phyloP scores from a whole-genome alignment of 2,329 filamentous ascomycete species.

The Mariannaea elegans region DNA sequence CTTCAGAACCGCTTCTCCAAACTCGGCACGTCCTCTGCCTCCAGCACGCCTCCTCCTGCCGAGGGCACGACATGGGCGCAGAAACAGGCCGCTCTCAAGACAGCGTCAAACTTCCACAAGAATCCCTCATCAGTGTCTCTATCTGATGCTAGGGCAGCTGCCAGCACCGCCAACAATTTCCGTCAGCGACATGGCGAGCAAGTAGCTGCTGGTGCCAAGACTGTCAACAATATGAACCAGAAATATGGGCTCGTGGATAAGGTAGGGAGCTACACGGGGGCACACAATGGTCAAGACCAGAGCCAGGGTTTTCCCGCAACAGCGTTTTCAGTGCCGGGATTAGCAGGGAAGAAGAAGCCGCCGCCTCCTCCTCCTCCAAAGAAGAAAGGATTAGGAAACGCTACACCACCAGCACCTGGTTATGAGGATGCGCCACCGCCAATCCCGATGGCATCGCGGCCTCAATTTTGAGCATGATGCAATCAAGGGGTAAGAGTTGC shows the following conservation, averaged over 20 bases:
- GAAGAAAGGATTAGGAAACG: conserved; percentile 55
- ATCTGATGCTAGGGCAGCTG: conserved; percentile 65
- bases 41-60: conserved; percentile 38
- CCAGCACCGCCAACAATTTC: conserved; percentile 72
- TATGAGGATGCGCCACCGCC: conserved; percentile 56
- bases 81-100: conserved; percentile 70
- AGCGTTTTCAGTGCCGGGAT: conserved; percentile 24
- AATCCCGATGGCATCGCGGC: conserved; percentile 61
- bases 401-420: conserved; percentile 20
- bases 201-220: conserved; percentile 66
- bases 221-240: conserved; percentile 66
- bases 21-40: conserved; percentile 51
- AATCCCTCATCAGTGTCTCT: conserved; percentile 70
- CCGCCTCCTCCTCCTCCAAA: conserved; percentile 62
- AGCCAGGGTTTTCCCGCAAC: conserved; percentile 15
- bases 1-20: conserved; percentile 74
- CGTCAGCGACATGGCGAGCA: conserved; percentile 75
- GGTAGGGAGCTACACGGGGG: conserved; percentile 41
- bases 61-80: conserved; percentile 71
- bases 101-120: conserved; percentile 66
- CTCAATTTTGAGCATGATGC: conserved; percentile 49
- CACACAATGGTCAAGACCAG: conserved; percentile 27
- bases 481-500: conserved; percentile 3
- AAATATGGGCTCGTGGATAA: conserved; percentile 65
- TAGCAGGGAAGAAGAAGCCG: conserved; percentile 61